Evolutionary conservation across 1,139 yeast species (phyloP), one percentile per base, ranked within the genome.

Genomic region (Diutina neorugosa): DNA sequence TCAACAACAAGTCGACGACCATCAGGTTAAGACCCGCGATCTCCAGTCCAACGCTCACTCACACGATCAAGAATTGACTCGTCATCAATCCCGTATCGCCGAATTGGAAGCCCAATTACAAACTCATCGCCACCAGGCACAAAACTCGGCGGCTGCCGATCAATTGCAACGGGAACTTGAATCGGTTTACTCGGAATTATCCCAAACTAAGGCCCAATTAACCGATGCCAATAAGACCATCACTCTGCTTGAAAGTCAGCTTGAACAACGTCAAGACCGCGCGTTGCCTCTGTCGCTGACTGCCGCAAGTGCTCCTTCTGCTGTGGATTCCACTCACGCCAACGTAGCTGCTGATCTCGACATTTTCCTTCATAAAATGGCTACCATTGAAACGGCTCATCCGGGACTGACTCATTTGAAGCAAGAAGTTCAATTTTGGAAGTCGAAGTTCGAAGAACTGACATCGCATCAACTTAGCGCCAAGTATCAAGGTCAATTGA

Each of bases 351-450:
- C 37, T 31, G 43, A 34, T 19, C 20, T 34, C 27, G 51, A 48
- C 11, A 34, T 48, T n/a, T 46, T 46, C 41, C 41, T 46, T 20
- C 42, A 34, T 8, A 34, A 37, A n/a, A 20, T 48, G 43, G 43
- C 51, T 16, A 21, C 18, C 27, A 34, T 34, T 2, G 43, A 34
- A 14, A 37, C 12, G 19, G 51, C 42, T 8, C 51, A 37, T 5
- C 43, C 51, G 12, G 43, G 31, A 2, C 43, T 20, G 43, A 2
- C 31, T 11, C 43, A 48, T 20, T 16, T 37, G 14, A 19, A 20
- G 40, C 51, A 21, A 14, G 43, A 48, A n/a, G 51, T 16, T 11
- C 27, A 34, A 34, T 48, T 48, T 20, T 48, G 51, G 51, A 42
- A 48, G 21, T 14, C 18, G 19, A 48, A 48, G 41, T 48, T 34